A percentile compares a stretch with the other conserved stretches of the same genome.
phyloP scores from a whole-genome alignment of 768 basidiomycete genomes.

The Gymnopilus junonius region DNA sequence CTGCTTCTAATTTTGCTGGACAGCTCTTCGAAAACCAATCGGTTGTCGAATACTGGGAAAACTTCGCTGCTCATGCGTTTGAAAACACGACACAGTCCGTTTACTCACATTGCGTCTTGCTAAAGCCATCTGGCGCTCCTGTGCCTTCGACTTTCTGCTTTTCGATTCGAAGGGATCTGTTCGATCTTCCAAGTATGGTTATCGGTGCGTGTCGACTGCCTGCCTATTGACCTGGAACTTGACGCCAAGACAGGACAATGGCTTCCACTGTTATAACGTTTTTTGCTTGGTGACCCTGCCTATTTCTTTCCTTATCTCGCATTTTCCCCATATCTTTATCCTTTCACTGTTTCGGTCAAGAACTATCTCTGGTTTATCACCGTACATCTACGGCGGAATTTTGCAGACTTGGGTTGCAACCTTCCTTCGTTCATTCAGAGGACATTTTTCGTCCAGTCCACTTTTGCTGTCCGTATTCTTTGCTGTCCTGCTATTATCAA shows the following conservation, averaged over 20 bases:
- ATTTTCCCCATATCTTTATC: conserved; percentile 22
- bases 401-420: background rate
- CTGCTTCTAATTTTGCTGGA: conserved; percentile 7
- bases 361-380: conserved; percentile 12
- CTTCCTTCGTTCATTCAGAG: conserved; percentile 7
- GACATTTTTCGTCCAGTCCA: conserved; percentile 17
- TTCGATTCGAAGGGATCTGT: conserved; percentile 91
- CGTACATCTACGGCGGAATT: background rate
- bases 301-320: conserved; percentile 21
- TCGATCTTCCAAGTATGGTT: conserved; percentile 87
- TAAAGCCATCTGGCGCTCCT: conserved; percentile 83
- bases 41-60: conserved; percentile 95
- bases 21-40: conserved; percentile 96
- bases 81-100: conserved; percentile 97
- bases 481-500: conserved; percentile 23
- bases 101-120: conserved; percentile 88
- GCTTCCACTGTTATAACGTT: conserved; percentile 72
- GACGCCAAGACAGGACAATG: conserved; percentile 68
- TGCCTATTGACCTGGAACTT: conserved; percentile 1
- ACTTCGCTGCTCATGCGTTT: conserved; percentile 95
- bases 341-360: conserved; percentile 22
- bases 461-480: conserved; percentile 20
- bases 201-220: conserved; percentile 59
- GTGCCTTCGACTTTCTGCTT: conserved; percentile 96
- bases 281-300: conserved; percentile 3